A percentile compares a stretch with the other conserved stretches of the same genome.
phyloP scores from a whole-genome alignment of 2,329 filamentous ascomycete species.

The Ophiostoma fasciatum region DNA sequence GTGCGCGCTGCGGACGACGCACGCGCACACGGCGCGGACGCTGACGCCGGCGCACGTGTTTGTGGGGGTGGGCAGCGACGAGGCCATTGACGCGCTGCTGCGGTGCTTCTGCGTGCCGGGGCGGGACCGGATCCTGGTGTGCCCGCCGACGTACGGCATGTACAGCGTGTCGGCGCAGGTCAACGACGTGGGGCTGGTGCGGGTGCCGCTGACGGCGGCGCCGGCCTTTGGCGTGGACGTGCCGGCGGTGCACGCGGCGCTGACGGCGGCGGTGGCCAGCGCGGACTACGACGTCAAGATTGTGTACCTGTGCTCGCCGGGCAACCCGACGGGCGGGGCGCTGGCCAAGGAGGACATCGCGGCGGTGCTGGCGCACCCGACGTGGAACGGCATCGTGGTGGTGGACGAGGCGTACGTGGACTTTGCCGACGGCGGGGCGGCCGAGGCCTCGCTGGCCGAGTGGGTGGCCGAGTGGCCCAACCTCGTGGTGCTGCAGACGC shows the following conservation, averaged over 20 bases:
- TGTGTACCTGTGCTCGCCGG: conserved; percentile 84
- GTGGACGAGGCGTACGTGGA: conserved; percentile 95
- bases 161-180: conserved; percentile 88
- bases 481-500: conserved; percentile 91
- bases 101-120: conserved; percentile 86
- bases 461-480: conserved; percentile 91
- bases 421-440: conserved; percentile 52
- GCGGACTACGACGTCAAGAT: conserved; percentile 57
- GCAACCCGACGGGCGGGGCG: conserved; percentile 78
- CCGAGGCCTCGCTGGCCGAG: conserved; percentile 70
- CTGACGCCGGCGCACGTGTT: conserved; percentile 77
- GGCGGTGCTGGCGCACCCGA: conserved; percentile 64
- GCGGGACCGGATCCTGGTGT: conserved; percentile 80
- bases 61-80: conserved; percentile 89
- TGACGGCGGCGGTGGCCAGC: conserved; percentile 22
- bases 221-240: conserved; percentile 64
- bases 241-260: conserved; percentile 46
- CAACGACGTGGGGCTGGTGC: conserved; percentile 78
- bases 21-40: conserved; percentile 58
- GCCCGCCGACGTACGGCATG: conserved; percentile 97
- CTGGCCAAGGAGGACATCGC: conserved; percentile 62
- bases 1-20: conserved; percentile 75
- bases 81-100: conserved; percentile 88
- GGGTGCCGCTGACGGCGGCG: conserved; percentile 63
- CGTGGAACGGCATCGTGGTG: conserved; percentile 89